A percentile compares a stretch with the other conserved stretches of the same genome.
phyloP scores from a whole-genome alignment of 2,329 filamentous ascomycete genomes.

The Diaporthe sp. region DNA sequence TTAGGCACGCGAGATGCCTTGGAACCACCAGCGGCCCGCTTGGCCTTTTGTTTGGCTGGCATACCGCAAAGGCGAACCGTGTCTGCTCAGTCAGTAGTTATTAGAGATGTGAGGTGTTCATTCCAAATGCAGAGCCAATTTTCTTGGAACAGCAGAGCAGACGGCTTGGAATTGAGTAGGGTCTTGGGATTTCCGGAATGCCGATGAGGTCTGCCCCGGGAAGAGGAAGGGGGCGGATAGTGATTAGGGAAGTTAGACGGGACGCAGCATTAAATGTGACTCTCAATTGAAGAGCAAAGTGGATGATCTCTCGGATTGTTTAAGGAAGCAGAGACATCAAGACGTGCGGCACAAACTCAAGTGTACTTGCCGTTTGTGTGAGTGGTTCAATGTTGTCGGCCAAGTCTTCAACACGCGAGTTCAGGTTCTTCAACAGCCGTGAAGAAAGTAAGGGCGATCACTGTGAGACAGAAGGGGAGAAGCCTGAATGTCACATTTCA shows the following conservation, averaged over 20 bases:
- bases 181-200: not conserved
- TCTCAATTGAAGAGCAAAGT: no score
- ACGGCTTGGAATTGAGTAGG: no score
- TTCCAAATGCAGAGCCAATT: no score
- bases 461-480: not conserved
- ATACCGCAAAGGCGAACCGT: not conserved
- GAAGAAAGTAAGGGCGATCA: not conserved
- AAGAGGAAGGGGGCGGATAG: not conserved
- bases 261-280: not conserved
- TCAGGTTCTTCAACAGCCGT: not conserved
- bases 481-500: not conserved
- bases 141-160: not conserved
- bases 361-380: not conserved
- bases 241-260: not conserved
- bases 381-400: not conserved
- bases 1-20: not conserved
- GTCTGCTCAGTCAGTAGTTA: not conserved
- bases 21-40: not conserved
- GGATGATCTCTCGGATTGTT: no score
- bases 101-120: not conserved
- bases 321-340: not conserved
- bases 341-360: no score
- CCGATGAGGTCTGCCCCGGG: not conserved
- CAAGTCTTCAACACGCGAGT: not conserved
- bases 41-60: conserved; percentile 16